Evolutionary conservation across 352 stramenopile genomes (phyloP).

Genomic region (Globisporangium orthogonon): DNA sequence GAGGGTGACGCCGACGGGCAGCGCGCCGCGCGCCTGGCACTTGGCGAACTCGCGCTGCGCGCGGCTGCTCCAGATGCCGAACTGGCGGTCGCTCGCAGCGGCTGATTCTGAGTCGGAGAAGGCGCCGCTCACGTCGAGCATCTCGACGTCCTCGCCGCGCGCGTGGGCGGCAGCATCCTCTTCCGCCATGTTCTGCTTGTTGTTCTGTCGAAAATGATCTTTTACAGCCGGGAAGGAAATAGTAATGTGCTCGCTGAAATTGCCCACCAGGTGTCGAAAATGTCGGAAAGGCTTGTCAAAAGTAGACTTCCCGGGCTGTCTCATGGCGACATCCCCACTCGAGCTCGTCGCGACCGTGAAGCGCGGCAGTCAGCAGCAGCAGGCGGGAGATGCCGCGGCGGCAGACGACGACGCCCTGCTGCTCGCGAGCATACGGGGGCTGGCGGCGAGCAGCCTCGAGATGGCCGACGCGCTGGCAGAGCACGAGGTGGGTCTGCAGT

Average conservation of each 20-base stretch:
- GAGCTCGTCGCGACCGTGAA: background rate
- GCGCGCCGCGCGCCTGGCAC: slow-evolving; percentile 19
- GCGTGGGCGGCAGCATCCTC: no score
- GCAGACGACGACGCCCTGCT: slow-evolving; percentile 3
- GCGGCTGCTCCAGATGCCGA: slow-evolving; percentile 65
- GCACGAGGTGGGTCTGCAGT: background rate
- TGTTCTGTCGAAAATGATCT: no score
- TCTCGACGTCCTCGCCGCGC: slow-evolving; percentile 9
- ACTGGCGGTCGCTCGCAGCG: slow-evolving; percentile 34
- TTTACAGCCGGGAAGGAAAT: no score
- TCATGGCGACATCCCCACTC: no score
- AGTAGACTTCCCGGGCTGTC: no score
- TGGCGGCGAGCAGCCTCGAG: slow-evolving; percentile 6
- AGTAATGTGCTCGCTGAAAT: no score
- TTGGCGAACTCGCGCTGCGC: slow-evolving; percentile 74
- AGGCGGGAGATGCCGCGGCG: background rate
- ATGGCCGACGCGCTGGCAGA: background rate
- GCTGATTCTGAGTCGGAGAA: background rate
- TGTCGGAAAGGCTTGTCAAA: no score
- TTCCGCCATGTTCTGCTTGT: no score
- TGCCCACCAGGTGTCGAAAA: no score
- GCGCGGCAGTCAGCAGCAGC: background rate
- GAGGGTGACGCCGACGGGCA: slow-evolving; percentile 43
- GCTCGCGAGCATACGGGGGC: slow-evolving; percentile 8
- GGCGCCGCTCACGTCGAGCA: slow-evolving; percentile 8